A percentile compares a stretch with the other conserved stretches of the same genome.
These are phyloP conservation scores for carrot (Daucus carota) DNA, from an alignment of 129 eudicot species.

Conservation along the genomic window DNA sequence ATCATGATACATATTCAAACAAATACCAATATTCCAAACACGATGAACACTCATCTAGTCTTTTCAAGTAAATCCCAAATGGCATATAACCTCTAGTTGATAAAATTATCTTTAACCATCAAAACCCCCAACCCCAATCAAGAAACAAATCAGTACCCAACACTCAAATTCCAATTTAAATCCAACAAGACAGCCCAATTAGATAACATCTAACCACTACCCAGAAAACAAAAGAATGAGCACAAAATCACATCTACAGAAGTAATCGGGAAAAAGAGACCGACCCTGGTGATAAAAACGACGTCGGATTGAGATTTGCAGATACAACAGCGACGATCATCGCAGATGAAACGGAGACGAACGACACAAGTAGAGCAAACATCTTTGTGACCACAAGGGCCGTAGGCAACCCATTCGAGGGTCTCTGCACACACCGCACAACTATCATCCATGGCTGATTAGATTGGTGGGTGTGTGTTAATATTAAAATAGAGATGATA, in stretches of 20 bases:
- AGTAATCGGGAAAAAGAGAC: not conserved
- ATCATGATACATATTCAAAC: not conserved
- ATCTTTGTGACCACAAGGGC: slow-evolving; percentile 88
- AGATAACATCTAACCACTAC: not conserved
- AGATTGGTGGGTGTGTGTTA: not conserved
- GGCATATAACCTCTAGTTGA: not conserved
- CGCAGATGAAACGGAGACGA: slow-evolving; percentile 89
- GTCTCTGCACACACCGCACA: slow-evolving; percentile 97
- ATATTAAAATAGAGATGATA: no score
- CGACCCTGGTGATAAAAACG: slow-evolving; percentile 85
- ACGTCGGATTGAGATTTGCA: slow-evolving; percentile 67
- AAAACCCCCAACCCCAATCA: not conserved
- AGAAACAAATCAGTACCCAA: not conserved
- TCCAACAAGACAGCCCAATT: no score
- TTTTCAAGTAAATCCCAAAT: not conserved
- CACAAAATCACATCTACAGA: not conserved
- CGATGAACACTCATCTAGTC: no score
- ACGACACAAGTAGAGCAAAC: slow-evolving; percentile 95
- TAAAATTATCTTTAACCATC: not conserved
- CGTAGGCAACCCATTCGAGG: slow-evolving; percentile 96
- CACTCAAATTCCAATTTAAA: not conserved
- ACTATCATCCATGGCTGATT: slow-evolving; percentile 64
- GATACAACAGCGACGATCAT: slow-evolving; percentile 88
- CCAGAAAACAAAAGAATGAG: not conserved
- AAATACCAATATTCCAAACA: no score